Conservation (phyloP, 164 flowering plant species). For the Nymphaea thermarum region DNA sequence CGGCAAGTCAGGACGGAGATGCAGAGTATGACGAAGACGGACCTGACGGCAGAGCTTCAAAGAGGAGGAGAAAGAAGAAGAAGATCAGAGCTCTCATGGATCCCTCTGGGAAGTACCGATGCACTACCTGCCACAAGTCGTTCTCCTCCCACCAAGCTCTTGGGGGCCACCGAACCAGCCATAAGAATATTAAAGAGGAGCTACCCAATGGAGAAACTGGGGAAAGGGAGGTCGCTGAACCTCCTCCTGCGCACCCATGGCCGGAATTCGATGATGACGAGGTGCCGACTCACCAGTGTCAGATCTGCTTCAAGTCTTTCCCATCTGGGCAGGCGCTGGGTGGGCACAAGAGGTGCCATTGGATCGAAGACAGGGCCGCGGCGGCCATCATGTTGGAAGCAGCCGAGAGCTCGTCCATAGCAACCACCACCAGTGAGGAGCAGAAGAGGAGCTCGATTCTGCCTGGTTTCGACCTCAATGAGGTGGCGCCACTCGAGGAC, state of each 20-base stretch:
- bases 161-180: constrained; percentile 4
- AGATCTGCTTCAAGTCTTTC: constrained; percentile 36
- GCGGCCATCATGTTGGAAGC: neutral
- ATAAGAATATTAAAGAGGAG: neutral
- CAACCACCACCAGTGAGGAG: neutral
- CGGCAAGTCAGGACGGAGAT: constrained; percentile 19
- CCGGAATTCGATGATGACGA: neutral
- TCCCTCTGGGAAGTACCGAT: neutral
- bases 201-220: neutral
- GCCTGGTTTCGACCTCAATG: constrained; percentile 5
- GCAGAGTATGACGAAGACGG: too few species aligned
- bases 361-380: constrained; percentile 13
- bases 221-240: neutral
- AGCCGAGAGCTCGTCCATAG: neutral
- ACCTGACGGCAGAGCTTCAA: neutral
- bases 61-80: constrained; percentile 16
- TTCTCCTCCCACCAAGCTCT: constrained; percentile 3
- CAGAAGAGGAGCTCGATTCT: neutral
- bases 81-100: constrained; percentile 29
- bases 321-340: constrained; percentile 52
- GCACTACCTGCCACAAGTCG: neutral
- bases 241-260: neutral
- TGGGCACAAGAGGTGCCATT: constrained; percentile 56
- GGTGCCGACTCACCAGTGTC: constrained; percentile 25
- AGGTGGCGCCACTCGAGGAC: constrained; percentile 3